Evolutionary conservation across 306 rosid species (phyloP), one percentile per base, ranked within the genome.

Genomic region (Cicer cuneatum): DNA sequence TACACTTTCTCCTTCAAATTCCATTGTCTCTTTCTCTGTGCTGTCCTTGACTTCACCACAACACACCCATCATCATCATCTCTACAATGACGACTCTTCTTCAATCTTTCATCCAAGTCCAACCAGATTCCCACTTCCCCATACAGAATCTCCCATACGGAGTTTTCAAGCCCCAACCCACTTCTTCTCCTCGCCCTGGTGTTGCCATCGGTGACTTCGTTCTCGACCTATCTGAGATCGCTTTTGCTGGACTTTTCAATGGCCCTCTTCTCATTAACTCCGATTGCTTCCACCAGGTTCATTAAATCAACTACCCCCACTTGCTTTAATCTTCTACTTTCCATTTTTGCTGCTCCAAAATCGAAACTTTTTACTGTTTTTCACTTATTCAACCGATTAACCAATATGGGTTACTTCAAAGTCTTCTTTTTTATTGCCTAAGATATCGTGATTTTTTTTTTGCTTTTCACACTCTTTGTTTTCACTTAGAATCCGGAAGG

Each of bases 61-160:
- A n/a, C 7, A 29, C 56, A 35, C 45, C 12, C 35, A 7, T 13
- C 15, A 35, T 5, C 74, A 14, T 39, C 19, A 5, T 1, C 74
- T 7, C 2, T 43, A 39, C 81, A 43, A 47, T 79, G 14, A 90
- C 88, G 96, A 79, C 86, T 66, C 77, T 85, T 38, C 83, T 87
- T 4, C 73, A 83, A 13, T 91, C 97, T 0, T 94, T 94, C 86
- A 5, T 94, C 64, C 54, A 85, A 72, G 92, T 91, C 15, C 85
- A 71, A 1, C 89, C 90, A 7, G 87, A 88, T 49, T 91, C 96
- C 76, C 97, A 94, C 90, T 94, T 94, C 77, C 95, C 97, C 42
- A 83, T 91, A 15, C 97, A 90, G 81, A 91, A 91, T 72, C 91
- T 94, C 7, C 98, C 98, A 1, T 91, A 84, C 39, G 98, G 98